Conservation (phyloP, 139 green algal species). For the Coelastrella sp. region DNA sequence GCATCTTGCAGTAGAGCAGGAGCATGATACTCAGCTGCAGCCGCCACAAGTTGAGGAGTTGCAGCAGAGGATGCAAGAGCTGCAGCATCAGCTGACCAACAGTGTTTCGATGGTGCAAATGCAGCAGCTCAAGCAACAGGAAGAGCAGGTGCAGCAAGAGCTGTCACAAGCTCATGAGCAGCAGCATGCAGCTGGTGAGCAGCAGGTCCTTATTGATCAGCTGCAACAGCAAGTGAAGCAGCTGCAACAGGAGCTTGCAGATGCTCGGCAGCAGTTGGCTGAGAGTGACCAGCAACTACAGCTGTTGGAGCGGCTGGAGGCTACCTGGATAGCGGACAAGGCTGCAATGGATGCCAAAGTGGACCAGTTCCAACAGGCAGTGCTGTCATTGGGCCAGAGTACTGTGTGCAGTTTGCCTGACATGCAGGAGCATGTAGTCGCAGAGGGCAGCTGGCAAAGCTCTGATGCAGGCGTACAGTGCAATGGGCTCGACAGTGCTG, state of each 20-base stretch:
- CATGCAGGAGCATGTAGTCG: neutral
- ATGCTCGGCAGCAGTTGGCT: neutral
- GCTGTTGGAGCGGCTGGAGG: slow-evolving; percentile 19
- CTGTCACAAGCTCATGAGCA: neutral
- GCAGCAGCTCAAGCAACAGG: neutral
- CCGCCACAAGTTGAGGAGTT: neutral
- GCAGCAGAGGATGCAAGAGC: neutral
- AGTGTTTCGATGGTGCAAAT: neutral
- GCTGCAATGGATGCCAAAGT: neutral
- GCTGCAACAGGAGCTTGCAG: neutral
- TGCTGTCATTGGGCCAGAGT: neutral
- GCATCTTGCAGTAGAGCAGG: neutral
- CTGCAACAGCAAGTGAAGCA: neutral
- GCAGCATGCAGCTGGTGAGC: neutral
- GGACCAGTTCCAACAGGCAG: slow-evolving; percentile 27
- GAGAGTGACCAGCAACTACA: neutral
- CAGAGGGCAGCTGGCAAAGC: neutral
- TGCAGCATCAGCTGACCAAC: neutral
- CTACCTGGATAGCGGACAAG: neutral
- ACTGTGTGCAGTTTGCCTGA: neutral
- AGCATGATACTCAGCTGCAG: neutral
- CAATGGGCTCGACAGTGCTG: neutral
- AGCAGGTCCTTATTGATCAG: neutral
- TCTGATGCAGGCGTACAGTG: neutral
- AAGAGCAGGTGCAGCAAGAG: neutral